Evolutionary conservation across 148 eudicot species (phyloP), one percentile per base, ranked within the genome.

Genomic region (Rhododendron williamsianum): DNA sequence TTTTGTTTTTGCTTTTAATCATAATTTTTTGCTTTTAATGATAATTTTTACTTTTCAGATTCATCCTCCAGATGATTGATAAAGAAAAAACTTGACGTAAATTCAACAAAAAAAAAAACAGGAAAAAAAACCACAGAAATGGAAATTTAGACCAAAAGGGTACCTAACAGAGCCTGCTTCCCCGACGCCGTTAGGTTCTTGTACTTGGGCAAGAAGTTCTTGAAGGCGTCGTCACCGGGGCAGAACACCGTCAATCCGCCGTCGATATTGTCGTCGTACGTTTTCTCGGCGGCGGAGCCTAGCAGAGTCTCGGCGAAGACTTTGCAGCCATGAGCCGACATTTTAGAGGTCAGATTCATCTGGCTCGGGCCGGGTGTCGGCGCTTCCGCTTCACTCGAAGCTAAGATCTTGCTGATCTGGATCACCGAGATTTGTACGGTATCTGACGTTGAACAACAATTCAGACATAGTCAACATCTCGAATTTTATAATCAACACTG

Each of bases 311-410:
- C 99, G 43, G 98, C 96, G 85, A 97, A 97, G 3, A 81, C 87
- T 56, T 92, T 97, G 78, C 99, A 97, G 3, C 98, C 99, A 76
- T 97, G 98, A 12, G 94, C 89, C 3, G 98, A 91, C 99, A 97
- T 97, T 0, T 93, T 48, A 52, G 86, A 46, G 0, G 99, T 95
- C 25, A 97, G 80, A 76, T 97, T 97, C 84, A 81, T 63, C 27
- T 83, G 89, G 73, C 91, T 93, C 30, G 97, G 98, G 0, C 84
- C 95, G 0, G 95, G 95, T 15, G 97, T 82, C 43, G 98, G 98
- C 0, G 98, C 94, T 36, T 86, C 92, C 2, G 98, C 98, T 4
- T 91, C 92, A 1, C 93, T 60, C 9, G 93, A 90, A 2, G 92
- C 72, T 36, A 96, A 76, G n/a, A 92, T 43, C 21, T 85, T 85